Evolutionary conservation across 164 flowering plant genomes (phyloP), one percentile per base, ranked within the genome.

Genomic region (Stephania yunnanensis): DNA sequence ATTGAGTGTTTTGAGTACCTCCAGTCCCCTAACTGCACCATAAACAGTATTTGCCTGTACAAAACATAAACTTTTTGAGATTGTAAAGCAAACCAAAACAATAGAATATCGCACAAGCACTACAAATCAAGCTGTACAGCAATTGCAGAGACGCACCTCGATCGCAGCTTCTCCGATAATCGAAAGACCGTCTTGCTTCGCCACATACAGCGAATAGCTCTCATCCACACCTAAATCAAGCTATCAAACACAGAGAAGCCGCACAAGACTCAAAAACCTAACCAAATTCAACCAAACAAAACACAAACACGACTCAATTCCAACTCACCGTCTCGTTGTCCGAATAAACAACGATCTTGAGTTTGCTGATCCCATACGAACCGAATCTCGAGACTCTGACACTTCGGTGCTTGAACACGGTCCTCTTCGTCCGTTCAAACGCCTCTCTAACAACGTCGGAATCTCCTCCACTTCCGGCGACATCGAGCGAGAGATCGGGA

Each of bases 11-110:
- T 36, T 44, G 42, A 67, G 45, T 83, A 96, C 99, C 99, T 94
- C 99, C 80, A 96, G 80, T 42, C 94, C 98, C 74, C 90, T 89
- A 74, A 96, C 74, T 68, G 98, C 98, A 25, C 99, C 99, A 85
- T 87, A 94, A 50, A 94, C 91, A 74, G 98, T 87, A 78, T 90
- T 91, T 80, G 98, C 97, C 99, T 96, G 91, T 87, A 85, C 45
- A 67, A 44, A 81, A 78, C 12, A 77, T 9, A 29, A 65, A 64
- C 19, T 72, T 70, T 5, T 46, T 19, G 71, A 80, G 25, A 74
- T 36, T 36, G 17, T 68, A 69, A 30, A 63, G 65, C 53, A 25
- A 75, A 52, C 58, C 6, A 53, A 11, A 72, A 30, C 12, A 72
- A 72, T 9, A 19, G 46, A 69, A 22, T 36, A 36, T 36, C 42